Conservation (phyloP, 176 grass and related monocot species). For the Oryza meyeriana region DNA sequence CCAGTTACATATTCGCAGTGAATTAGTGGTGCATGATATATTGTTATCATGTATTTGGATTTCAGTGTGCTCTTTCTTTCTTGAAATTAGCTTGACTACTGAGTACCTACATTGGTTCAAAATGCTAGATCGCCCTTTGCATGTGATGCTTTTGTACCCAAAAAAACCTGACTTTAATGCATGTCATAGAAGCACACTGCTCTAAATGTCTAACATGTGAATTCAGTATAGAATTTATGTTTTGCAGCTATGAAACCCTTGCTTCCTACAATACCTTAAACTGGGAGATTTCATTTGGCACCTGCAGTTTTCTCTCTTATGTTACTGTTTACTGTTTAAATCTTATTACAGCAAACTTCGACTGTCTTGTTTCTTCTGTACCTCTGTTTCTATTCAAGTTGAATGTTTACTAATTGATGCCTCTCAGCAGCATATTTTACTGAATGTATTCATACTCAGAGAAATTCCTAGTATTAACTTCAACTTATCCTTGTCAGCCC, state of each 20-base stretch:
- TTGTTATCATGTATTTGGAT: not conserved
- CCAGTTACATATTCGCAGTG: not conserved
- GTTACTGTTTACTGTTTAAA: not conserved
- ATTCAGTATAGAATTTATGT: not conserved
- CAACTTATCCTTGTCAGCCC: slow-evolving; percentile 41
- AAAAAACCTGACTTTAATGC: not conserved
- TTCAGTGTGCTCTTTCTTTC: not conserved
- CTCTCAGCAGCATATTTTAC: not conserved
- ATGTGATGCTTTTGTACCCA: not conserved
- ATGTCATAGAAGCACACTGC: not conserved
- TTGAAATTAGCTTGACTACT: not conserved
- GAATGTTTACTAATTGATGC: not conserved
- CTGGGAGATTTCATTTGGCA: not conserved
- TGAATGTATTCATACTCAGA: not conserved
- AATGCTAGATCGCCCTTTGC: not conserved
- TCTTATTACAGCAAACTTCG: not conserved
- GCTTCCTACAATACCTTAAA: not conserved
- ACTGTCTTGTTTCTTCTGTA: not conserved
- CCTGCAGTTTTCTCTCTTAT: not conserved
- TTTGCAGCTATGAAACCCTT: not conserved
- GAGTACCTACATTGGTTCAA: not conserved
- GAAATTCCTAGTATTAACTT: slow-evolving; percentile 12
- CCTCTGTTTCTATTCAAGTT: not conserved
- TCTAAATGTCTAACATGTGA: not conserved
- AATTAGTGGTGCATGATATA: not conserved